phyloP scores from a whole-genome alignment of 495 filamentous ascomycete species.

The Tuber borchii region DNA sequence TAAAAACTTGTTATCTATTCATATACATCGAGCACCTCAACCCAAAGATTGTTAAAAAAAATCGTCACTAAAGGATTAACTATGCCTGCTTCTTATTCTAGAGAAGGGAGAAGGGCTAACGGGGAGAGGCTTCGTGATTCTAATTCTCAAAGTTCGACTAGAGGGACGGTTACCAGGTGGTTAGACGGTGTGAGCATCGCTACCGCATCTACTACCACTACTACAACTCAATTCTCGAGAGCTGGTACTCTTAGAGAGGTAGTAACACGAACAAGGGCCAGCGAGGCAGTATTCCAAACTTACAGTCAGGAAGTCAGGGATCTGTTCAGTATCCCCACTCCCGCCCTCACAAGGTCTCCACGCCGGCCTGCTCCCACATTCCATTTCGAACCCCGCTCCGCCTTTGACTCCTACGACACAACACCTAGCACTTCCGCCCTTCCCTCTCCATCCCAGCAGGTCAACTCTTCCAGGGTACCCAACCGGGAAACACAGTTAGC shows the following conservation, averaged over 20 bases:
- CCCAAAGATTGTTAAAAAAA: not conserved
- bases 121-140: not conserved
- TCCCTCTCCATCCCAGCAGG: not conserved
- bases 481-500: not conserved
- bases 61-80: not conserved
- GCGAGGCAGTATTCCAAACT: not conserved
- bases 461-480: not conserved
- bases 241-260: not conserved
- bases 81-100: not conserved
- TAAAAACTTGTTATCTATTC: not conserved
- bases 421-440: not conserved
- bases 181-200: not conserved
- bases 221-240: not conserved
- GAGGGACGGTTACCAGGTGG: not conserved
- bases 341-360: not conserved
- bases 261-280: not conserved
- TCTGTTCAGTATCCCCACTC: not conserved
- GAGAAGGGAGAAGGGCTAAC: not conserved
- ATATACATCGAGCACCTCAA: not conserved
- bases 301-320: conserved; percentile 1
- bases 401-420: not conserved
- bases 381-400: not conserved
- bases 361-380: not conserved
- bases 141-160: not conserved
- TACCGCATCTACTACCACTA: not conserved